Evolutionary conservation across 768 basidiomycete genomes (phyloP).

Genomic region (Lyophyllum decastes): DNA sequence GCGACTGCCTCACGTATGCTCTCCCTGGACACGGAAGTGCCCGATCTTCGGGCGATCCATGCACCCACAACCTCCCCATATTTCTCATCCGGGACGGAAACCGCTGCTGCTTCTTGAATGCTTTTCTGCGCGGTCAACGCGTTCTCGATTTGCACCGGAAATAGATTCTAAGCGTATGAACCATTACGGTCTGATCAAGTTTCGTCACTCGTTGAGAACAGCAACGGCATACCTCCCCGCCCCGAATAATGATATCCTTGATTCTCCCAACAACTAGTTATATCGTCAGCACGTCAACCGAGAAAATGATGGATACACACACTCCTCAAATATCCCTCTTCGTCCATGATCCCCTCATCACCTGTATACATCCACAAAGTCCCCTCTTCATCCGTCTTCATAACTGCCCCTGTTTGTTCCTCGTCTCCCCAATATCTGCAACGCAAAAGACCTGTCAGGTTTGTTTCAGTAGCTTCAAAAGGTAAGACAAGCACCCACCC

Average conservation of each 20-base stretch:
- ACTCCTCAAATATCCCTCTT: conserved; percentile 79
- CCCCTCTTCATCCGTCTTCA: conserved; percentile 55
- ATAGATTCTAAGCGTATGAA: conserved; percentile 52
- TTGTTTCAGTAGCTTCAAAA: neutral
- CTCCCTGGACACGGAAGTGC: conserved; percentile 42
- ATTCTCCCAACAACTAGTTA: conserved; percentile 71
- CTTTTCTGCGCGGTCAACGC: conserved; percentile 53
- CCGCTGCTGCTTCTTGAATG: conserved; percentile 72
- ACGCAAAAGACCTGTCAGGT: neutral
- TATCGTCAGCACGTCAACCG: neutral
- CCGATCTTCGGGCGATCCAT: conserved; percentile 64
- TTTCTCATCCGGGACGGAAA: conserved; percentile 66
- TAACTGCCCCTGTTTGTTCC: conserved; percentile 61
- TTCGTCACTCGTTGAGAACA: neutral
- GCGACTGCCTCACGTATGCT: conserved; percentile 57
- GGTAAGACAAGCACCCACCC: conserved; percentile 45
- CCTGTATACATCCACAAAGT: conserved; percentile 84
- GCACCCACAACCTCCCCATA: conserved; percentile 84
- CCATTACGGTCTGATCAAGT: neutral
- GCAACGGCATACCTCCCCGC: conserved; percentile 62
- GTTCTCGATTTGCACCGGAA: conserved; percentile 86
- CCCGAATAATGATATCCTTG: conserved; percentile 88
- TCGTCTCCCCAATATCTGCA: conserved; percentile 76
- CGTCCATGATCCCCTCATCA: conserved; percentile 79
- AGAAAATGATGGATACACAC: conserved; percentile 22